Evolutionary conservation across 441 rosid species (phyloP).

Genomic region (Corymbia citriodora): DNA sequence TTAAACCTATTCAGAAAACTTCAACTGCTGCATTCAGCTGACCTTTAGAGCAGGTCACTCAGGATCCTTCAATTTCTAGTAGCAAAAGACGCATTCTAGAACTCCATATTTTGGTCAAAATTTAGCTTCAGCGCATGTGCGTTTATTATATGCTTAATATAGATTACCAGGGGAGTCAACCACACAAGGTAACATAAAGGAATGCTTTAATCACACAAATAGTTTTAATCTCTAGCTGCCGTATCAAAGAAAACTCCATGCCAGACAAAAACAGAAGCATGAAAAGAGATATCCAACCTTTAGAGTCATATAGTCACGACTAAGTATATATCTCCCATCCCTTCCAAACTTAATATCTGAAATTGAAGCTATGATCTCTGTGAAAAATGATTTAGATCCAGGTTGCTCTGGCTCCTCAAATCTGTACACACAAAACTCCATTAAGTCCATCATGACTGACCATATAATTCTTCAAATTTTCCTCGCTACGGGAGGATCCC

Average conservation of each 20-base stretch:
- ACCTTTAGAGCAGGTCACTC: not conserved
- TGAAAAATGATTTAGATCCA: slow-evolving; percentile 89
- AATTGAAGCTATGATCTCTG: slow-evolving; percentile 98
- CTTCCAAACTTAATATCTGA: slow-evolving; percentile 92
- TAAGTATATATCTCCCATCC: slow-evolving; percentile 89
- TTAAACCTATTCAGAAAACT: not conserved
- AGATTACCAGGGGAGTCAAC: not conserved
- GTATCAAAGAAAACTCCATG: not conserved
- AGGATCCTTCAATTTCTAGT: not conserved
- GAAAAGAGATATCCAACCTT: slow-evolving; percentile 42
- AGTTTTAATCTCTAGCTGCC: not conserved
- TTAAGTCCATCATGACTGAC: not conserved
- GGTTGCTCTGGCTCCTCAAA: slow-evolving; percentile 96
- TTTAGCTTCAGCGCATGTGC: not conserved
- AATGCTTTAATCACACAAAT: not conserved
- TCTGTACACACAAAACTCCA: slow-evolving; percentile 26
- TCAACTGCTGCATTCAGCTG: not conserved
- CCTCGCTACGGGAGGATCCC: not conserved
- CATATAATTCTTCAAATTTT: not conserved
- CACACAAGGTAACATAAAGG: not conserved
- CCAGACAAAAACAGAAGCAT: not conserved
- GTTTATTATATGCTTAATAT: not conserved
- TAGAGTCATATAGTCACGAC: slow-evolving; percentile 99
- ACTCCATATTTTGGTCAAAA: not conserved
- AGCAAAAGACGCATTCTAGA: not conserved